Evolutionary conservation across 176 grass and related monocot species (phyloP), one percentile per base, ranked within the genome.

Genomic region (Aegilops bicornis): DNA sequence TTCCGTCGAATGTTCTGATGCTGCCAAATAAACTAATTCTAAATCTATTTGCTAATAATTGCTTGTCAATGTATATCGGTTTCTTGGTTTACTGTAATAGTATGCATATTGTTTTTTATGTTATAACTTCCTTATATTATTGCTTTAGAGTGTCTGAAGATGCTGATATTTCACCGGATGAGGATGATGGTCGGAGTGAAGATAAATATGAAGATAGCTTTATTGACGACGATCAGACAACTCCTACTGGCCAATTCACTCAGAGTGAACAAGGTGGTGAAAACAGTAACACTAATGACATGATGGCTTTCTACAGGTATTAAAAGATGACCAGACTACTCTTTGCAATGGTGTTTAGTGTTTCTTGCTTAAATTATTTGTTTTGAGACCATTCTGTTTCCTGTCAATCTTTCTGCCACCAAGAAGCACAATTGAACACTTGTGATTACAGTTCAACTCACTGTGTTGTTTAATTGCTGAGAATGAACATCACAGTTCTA

Each of bases 231-330:
- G 95, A 95, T 80, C 77, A 76, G 60, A 82, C 65, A 89, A 95
- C 89, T 79, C 85, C 83, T 60, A 73, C 90, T 24, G 84, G 60
- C 23, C 62, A 45, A 90, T 85, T 81, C 82, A 83, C 83, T 35
- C 89, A 87, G 81, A 77, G 65, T 40, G 72, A 87, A 90, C 71
- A 85, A 77, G 78, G 63, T 39, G 17, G 58, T 89, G 79, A 39
- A 89, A 78, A 71, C 54, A 81, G 29, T 70, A 73, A 83, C 54
- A 81, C 35, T 70, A 73, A 83, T 77, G 91, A 93, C 45, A 90
- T 93, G 91, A 83, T 98, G 82, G 89, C 83, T 65, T 93, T 98
- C 89, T 95, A 98, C 84, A 98, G 93, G 95, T 98, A 93, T 19
- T 60, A 78, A 13, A 11, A 47, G 45, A 69, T 31, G n/a, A 76